A percentile compares a stretch with the other conserved stretches of the same genome.
phyloP scores from a whole-genome alignment of 2,329 filamentous ascomycete species.

The Westerdykella ornata region DNA sequence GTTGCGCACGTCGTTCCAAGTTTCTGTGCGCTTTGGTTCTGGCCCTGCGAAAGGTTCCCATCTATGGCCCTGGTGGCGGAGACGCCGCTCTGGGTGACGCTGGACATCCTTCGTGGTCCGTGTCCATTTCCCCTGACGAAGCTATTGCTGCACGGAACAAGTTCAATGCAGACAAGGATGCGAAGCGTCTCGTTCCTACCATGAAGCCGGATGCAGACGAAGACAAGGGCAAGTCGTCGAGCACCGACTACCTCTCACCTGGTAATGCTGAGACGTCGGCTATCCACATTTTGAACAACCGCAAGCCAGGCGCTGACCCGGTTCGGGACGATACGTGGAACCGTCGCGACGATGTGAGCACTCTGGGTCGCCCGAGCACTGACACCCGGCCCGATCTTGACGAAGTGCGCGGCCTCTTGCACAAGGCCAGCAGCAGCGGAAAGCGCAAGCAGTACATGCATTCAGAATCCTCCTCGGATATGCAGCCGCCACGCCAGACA shows the following conservation, averaged over 20 bases:
- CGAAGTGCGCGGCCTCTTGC: constrained; percentile 42
- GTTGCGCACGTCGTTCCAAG: constrained; percentile 76
- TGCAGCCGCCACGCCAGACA: constrained; percentile 3
- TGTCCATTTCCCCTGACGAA: constrained; percentile 63
- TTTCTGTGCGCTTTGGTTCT: constrained; percentile 92
- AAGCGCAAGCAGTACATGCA: constrained; percentile 33
- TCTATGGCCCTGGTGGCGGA: constrained; percentile 72
- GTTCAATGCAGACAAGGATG: constrained; percentile 49
- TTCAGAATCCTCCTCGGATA: neutral
- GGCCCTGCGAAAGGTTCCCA: constrained; percentile 79
- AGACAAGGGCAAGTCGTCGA: constrained; percentile 26
- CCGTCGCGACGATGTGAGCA: constrained; percentile 35
- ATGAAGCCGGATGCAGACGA: constrained; percentile 24
- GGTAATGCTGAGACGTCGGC: constrained; percentile 34
- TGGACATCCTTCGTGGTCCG: constrained; percentile 74
- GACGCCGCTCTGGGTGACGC: constrained; percentile 53
- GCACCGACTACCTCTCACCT: constrained; percentile 30
- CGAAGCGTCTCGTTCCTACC: constrained; percentile 57
- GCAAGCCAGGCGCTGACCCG: constrained; percentile 39
- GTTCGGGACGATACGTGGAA: constrained; percentile 43
- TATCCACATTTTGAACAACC: constrained; percentile 41
- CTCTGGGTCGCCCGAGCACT: constrained; percentile 37
- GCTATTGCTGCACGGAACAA: constrained; percentile 57
- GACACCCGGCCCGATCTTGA: constrained; percentile 41
- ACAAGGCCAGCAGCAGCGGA: constrained; percentile 41